These are phyloP conservation scores for Ceratocystis destructans DNA, from an alignment of 2,329 filamentous ascomycete genomes.

Conservation along the genomic window DNA sequence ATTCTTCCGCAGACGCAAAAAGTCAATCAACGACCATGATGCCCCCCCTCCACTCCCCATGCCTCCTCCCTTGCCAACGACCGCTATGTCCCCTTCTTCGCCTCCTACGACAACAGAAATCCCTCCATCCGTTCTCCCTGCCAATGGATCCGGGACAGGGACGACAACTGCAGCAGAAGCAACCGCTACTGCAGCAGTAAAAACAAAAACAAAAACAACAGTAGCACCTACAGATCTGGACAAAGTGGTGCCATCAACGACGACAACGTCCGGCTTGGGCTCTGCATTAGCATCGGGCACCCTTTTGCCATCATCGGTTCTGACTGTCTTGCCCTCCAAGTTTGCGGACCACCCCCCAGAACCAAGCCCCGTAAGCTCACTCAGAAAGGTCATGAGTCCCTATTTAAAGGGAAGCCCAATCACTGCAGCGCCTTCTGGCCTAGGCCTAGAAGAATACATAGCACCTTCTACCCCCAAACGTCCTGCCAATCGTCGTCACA, in stretches of 20 bases:
- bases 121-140: slow-evolving; percentile 10
- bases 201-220: too few relatives aligned
- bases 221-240: background rate
- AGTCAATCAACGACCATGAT: slow-evolving; percentile 58
- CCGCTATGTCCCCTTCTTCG: slow-evolving; percentile 16
- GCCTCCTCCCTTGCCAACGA: slow-evolving; percentile 28
- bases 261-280: background rate
- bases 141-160: background rate
- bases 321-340: slow-evolving; percentile 28
- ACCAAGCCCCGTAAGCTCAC: slow-evolving; percentile 60
- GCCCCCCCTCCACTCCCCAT: slow-evolving; percentile 47
- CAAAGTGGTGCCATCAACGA: background rate
- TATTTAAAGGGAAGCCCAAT: slow-evolving; percentile 40
- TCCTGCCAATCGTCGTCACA: slow-evolving; percentile 9
- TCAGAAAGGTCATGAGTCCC: slow-evolving; percentile 76
- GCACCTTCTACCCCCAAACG: slow-evolving; percentile 15
- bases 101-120: background rate
- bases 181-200: background rate
- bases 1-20: slow-evolving; percentile 89
- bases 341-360: slow-evolving; percentile 27
- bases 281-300: slow-evolving; percentile 8
- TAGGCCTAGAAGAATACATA: slow-evolving; percentile 13
- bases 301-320: slow-evolving; percentile 24
- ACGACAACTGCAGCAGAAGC: background rate
- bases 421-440: slow-evolving; percentile 6